Conservation (phyloP, 2,329 filamentous ascomycete genomes). For the Byssochlamys sp. region DNA sequence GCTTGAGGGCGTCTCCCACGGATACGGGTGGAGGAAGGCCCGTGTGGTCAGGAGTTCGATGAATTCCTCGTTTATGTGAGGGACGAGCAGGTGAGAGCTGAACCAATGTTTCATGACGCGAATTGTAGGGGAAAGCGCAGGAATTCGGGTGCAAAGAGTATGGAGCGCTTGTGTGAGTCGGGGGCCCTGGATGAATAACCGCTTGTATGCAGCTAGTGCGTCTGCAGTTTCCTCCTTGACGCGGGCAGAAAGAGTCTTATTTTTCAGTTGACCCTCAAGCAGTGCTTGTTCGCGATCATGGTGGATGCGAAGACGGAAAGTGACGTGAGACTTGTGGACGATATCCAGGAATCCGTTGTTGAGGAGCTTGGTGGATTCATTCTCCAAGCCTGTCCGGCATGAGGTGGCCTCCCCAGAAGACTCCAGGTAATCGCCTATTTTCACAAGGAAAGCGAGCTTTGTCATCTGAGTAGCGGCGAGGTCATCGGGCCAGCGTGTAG, state of each 20-base stretch:
- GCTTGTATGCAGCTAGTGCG: conserved; percentile 61
- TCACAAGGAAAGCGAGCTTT: conserved; percentile 76
- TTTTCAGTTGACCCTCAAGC: conserved; percentile 66
- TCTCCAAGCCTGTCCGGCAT: conserved; percentile 71
- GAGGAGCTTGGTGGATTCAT: conserved; percentile 55
- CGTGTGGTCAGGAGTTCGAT: conserved; percentile 73
- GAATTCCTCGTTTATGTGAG: conserved; percentile 68
- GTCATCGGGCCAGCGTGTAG: conserved; percentile 87
- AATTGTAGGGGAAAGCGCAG: conserved; percentile 70
- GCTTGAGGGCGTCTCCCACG: conserved; percentile 69
- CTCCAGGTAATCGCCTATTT: conserved; percentile 63
- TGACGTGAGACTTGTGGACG: conserved; percentile 58
- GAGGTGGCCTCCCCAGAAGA: conserved; percentile 51
- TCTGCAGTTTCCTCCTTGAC: conserved; percentile 59
- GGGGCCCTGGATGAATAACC: conserved; percentile 61
- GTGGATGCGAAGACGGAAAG: conserved; percentile 78
- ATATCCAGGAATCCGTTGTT: conserved; percentile 80
- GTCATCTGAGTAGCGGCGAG: conserved; percentile 82
- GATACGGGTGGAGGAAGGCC: conserved; percentile 70
- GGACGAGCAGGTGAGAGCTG: conserved; percentile 64
- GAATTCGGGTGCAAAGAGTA: conserved; percentile 69
- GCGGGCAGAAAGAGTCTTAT: conserved; percentile 57
- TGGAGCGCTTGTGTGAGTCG: conserved; percentile 73
- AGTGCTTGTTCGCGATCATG: conserved; percentile 78
- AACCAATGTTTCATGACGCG: conserved; percentile 87